Base-by-base conservation (phyloP, 371 early-diverging fungal genomes). In the Homolaphlyctis polyrhiza region DNA sequence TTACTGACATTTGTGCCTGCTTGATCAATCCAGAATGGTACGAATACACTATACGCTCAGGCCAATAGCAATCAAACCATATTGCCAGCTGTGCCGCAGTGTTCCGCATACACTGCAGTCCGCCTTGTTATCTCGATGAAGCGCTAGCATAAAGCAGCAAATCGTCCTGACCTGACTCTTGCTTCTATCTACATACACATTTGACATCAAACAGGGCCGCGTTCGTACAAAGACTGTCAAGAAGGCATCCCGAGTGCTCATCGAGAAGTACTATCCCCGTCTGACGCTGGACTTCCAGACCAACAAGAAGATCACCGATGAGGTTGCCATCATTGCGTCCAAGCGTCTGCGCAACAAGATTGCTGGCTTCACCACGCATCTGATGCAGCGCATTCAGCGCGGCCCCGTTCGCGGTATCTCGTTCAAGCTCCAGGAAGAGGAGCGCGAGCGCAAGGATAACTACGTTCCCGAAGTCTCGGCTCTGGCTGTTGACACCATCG, bases 341-440 rank as follows among this genome's bases (percentile, higher is more conserved):
- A 99, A 99, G 93, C 94, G 98, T 75, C 91, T 99, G 74, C 92
- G 98, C 82, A 99, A 99, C 92, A 96, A 98, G 91, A 96, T 99
- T 75, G 99, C 99, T 72, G 99, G 99, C 72, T 99, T 97, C 92
- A 96, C 99, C 81, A 99, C 99, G 70, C 98, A 97, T 81, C 88
- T 99, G 88, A 98, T 98, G 97, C 95, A 95, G 87, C 95, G 99
- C 86, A 97, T 99, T 68, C 94, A 96, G 79, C 91, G 94, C 71
- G 99, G 99, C 61, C 97, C 96, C 66, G 99, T 99, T 67, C 96
- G 97, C 81, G 99, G 99, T 81, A 96, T 99, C 79, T 99, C 98
- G 76, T 99, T 99, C 93, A 99, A 98, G 92, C 91, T 98, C 71
- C 79, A 81, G 71, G 79, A 82, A 66, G 79, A 82, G 73, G 99